Evolutionary conservation across 2,329 filamentous ascomycete species (phyloP).

Genomic region (Tolypocladium guangdongense): DNA sequence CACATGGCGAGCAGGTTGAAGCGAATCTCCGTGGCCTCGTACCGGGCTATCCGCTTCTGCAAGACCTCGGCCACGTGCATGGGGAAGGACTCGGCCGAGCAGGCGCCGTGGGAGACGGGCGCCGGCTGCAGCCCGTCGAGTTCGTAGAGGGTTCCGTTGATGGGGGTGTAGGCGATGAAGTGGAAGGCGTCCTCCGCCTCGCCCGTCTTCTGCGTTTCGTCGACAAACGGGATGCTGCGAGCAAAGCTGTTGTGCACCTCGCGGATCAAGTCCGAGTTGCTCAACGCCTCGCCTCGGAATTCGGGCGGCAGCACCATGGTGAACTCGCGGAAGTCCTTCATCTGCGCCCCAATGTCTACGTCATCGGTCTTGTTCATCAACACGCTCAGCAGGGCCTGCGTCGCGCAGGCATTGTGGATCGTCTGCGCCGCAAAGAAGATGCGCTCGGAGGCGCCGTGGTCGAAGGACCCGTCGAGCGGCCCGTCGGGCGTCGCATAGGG

Average conservation of each 20-base stretch:
- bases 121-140: conserved; percentile 89
- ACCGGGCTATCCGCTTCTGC: conserved; percentile 70
- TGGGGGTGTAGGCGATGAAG: conserved; percentile 87
- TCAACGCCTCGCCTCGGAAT: conserved; percentile 48
- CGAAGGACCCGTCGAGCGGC: conserved; percentile 74
- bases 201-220: conserved; percentile 64
- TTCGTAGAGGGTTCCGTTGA: conserved; percentile 78
- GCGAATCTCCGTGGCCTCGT: conserved; percentile 77
- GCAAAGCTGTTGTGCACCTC: conserved; percentile 87
- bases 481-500: conserved; percentile 47
- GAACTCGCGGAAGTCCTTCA: conserved; percentile 79
- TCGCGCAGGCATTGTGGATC: conserved; percentile 97
- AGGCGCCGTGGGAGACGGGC: conserved; percentile 79
- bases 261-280: conserved; percentile 57
- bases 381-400: conserved; percentile 85
- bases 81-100: conserved; percentile 61
- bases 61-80: conserved; percentile 77
- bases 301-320: conserved; percentile 73
- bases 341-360: conserved; percentile 60
- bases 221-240: conserved; percentile 77
- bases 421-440: conserved; percentile 96
- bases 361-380: conserved; percentile 70
- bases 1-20: conserved; percentile 96
- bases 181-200: conserved; percentile 87
- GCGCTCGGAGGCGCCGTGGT: conserved; percentile 59